Percentiles rank a stretch among this genome's conserved stretches.
phyloP scores from a whole-genome alignment of 768 basidiomycete genomes.

The Lanmaoa pseudosensibilis region DNA sequence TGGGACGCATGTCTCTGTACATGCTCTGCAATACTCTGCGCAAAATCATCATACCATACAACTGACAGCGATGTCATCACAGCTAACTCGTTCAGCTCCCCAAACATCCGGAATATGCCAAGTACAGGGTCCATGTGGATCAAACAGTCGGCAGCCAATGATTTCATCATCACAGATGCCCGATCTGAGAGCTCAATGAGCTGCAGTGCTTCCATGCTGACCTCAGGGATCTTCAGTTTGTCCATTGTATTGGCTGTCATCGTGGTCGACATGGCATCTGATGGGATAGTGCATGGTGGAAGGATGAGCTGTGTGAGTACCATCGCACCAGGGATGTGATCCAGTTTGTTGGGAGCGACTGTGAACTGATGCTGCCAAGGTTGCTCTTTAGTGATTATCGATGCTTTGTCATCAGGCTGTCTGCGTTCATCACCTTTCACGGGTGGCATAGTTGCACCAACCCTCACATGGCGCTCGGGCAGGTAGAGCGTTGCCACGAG shows the following conservation, averaged over 20 bases:
- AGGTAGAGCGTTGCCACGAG: conserved; percentile 69
- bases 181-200: conserved; percentile 74
- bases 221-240: conserved; percentile 18
- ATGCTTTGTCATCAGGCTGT: conserved; percentile 4
- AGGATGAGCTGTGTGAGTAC: conserved; percentile 82
- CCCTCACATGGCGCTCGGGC: conserved; percentile 53
- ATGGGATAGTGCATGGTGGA: conserved; percentile 23
- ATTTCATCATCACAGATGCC: conserved; percentile 62
- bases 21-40: conserved; percentile 66
- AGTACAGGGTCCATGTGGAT: conserved; percentile 75
- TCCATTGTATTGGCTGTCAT: conserved; percentile 7
- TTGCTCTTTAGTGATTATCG: conserved; percentile 14
- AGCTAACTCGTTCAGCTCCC: no score
- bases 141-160: conserved; percentile 63
- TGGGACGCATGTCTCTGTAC: conserved; percentile 61
- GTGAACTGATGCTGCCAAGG: conserved; percentile 64
- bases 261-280: conserved; percentile 9
- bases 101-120: conserved; percentile 74
- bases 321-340: conserved; percentile 89
- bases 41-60: conserved; percentile 76
- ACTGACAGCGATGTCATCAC: conserved; percentile 69
- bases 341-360: conserved; percentile 85
- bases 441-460: conserved; percentile 19
- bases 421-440: conserved; percentile 37
- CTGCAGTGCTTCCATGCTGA: conserved; percentile 62